Base-by-base conservation (phyloP, 805 yeast species). In the Metschnikowia amazonensis region DNA sequence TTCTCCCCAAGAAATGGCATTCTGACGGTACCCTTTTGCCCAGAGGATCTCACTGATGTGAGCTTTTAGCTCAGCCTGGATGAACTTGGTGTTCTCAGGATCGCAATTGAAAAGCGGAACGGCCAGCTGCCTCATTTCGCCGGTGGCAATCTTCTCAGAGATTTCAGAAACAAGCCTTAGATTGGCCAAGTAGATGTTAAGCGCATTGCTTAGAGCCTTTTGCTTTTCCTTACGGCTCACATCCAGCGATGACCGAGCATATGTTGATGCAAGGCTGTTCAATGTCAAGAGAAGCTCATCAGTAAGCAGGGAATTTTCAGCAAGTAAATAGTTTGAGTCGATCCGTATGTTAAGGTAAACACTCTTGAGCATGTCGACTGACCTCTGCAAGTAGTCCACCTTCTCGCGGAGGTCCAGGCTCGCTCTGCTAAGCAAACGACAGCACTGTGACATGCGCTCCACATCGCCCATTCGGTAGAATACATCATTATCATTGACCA, bases 1-100 rank as follows among this genome's bases (percentile, higher is more conserved):
- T 50, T 71, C 75, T 13, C 64, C 61, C 75, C 75, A 70, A 2
- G 68, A 55, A 33, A 68, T 60, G 20, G 76, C 74, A 43, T 66
- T 64, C 46, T 64, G 55, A 46, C 63, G 62, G 52, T 52, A 65
- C 5, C 74, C 74, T 49, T 59, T 63, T 6, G 66, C 66, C 75
- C 75, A 71, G 58, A 70, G 60, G 13, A 71, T 57, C 51, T 71
- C 75, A 44, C 71, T 59, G 16, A 71, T 55, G 49, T 71, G 75
- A 4, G 72, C 66, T 47, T 63, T 65, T 37, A 60, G 52, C 36
- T 66, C 73, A 34, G 67, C 66, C 20, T 56, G 57, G 17, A 55
- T 35, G 47, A 67, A 51, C 24, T 45, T 50, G n/a, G 69, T 33
- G 44, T 67, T 68, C 18, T 55, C 57, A 11, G 46, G 46, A 34